Evolutionary conservation across 345 rosid species (phyloP).

Genomic region (Syzygium grande): DNA sequence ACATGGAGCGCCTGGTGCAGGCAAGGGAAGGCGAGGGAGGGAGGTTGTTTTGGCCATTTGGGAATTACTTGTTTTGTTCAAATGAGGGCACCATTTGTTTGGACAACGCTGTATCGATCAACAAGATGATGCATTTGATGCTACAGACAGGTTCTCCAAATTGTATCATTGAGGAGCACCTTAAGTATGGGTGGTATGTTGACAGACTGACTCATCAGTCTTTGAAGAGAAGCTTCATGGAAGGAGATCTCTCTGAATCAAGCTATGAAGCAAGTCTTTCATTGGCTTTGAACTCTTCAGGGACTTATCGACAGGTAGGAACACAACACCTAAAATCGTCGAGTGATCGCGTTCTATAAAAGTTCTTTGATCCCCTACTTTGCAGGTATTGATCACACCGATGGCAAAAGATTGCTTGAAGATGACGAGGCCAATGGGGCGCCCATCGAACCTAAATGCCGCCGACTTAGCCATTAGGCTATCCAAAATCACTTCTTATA

Average conservation of each 20-base stretch:
- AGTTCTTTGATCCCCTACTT: neutral
- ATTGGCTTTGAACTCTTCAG: slow-evolving; percentile 60
- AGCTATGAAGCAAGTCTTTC: slow-evolving; percentile 61
- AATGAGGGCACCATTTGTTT: slow-evolving; percentile 64
- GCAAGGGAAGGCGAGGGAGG: slow-evolving; percentile 5
- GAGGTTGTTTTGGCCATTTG: slow-evolving; percentile 54
- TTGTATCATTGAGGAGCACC: slow-evolving; percentile 46
- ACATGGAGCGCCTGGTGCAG: slow-evolving; percentile 1
- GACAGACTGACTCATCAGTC: slow-evolving; percentile 24
- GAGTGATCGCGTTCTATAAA: neutral
- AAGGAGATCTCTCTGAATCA: slow-evolving; percentile 28
- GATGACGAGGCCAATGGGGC: neutral
- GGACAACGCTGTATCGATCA: slow-evolving; percentile 42
- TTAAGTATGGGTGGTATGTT: slow-evolving; percentile 51
- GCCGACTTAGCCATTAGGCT: slow-evolving; percentile 6
- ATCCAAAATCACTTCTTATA: slow-evolving; percentile 3
- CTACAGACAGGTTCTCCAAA: slow-evolving; percentile 16
- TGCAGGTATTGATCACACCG: neutral
- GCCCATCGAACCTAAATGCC: neutral
- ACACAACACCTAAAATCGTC: neutral
- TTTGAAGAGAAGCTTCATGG: slow-evolving; percentile 29
- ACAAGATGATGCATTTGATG: slow-evolving; percentile 41
- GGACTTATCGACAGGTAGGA: slow-evolving; percentile 30
- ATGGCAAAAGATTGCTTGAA: slow-evolving; percentile 3
- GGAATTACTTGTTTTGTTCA: slow-evolving; percentile 64